Conservation (phyloP, 805 yeast genomes). For the Vanderwaltozyma yarrowii region DNA sequence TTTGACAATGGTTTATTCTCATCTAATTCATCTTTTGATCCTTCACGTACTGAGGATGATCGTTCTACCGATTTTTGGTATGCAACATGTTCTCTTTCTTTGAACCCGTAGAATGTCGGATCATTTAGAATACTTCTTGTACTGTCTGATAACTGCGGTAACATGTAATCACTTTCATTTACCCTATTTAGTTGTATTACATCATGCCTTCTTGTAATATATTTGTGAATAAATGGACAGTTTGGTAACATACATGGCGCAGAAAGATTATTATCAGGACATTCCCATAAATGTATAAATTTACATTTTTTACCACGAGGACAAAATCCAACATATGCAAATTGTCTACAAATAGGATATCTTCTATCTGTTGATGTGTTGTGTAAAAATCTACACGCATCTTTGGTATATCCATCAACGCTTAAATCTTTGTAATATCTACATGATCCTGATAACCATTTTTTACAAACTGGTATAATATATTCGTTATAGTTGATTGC, state of each 20-base stretch:
- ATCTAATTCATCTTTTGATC: not conserved
- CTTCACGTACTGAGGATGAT: not conserved
- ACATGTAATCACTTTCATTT: not conserved
- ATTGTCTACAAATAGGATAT: slow-evolving; percentile 7
- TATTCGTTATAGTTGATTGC: slow-evolving; percentile 1
- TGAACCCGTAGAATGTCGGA: too few species aligned
- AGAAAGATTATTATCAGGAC: slow-evolving; percentile 3
- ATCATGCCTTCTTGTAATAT: too few species aligned
- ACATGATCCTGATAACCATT: slow-evolving; percentile 1
- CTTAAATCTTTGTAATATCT: not conserved
- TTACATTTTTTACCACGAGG: slow-evolving; percentile 5
- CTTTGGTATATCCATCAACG: not conserved
- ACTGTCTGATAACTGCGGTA: not conserved
- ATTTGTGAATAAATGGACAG: too few species aligned
- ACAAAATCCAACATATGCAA: slow-evolving; percentile 7
- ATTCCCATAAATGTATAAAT: slow-evolving; percentile 7
- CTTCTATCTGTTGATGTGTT: not conserved
- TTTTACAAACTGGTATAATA: slow-evolving; percentile 3
- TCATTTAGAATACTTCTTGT: too few species aligned
- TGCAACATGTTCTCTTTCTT: too few species aligned
- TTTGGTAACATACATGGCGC: slow-evolving; percentile 2
- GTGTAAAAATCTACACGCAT: slow-evolving; percentile 5
- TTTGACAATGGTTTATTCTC: not conserved
- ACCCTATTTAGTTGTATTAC: slow-evolving; percentile 2
- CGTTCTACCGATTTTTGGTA: too few species aligned